Conservation (phyloP, 352 stramenopile genomes). For the Phytophthora multivora region DNA sequence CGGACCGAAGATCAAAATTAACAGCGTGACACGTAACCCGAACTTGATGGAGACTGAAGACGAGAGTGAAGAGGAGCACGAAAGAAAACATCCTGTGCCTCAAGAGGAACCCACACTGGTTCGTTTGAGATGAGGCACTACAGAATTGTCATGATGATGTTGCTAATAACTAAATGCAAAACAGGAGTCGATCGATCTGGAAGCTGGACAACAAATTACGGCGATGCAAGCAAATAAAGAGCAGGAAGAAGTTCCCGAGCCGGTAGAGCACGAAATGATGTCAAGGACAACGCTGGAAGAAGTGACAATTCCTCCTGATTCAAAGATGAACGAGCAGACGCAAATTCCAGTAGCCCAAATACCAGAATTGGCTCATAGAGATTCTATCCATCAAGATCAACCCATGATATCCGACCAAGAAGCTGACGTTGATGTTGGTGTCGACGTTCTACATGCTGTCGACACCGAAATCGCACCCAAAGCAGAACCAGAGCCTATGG, state of each 20-base stretch:
- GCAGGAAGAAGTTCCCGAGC: not conserved
- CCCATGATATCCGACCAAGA: not conserved
- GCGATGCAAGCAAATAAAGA: not conserved
- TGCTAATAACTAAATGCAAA: not conserved
- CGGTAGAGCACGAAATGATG: too few species aligned
- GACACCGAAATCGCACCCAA: conserved; percentile 1
- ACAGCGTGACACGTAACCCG: conserved; percentile 64
- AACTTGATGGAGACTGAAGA: conserved; percentile 15
- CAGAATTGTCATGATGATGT: too few species aligned
- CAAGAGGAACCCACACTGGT: not conserved
- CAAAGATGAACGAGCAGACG: not conserved
- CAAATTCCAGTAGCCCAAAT: not conserved
- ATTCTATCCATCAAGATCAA: not conserved
- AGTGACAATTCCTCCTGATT: not conserved
- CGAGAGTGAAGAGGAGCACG: conserved; percentile 3
- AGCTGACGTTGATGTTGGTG: not conserved
- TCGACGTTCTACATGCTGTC: not conserved
- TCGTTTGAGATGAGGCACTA: too few species aligned
- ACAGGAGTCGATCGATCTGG: not conserved
- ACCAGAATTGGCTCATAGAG: not conserved
- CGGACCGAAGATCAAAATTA: conserved; percentile 64
- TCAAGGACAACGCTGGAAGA: conserved; percentile 4
- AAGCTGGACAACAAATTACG: not conserved
- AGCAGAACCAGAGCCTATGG: conserved; percentile 3
- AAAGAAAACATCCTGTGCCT: not conserved